phyloP scores from a whole-genome alignment of 75 land plant species.

The Gnetum montanum region DNA sequence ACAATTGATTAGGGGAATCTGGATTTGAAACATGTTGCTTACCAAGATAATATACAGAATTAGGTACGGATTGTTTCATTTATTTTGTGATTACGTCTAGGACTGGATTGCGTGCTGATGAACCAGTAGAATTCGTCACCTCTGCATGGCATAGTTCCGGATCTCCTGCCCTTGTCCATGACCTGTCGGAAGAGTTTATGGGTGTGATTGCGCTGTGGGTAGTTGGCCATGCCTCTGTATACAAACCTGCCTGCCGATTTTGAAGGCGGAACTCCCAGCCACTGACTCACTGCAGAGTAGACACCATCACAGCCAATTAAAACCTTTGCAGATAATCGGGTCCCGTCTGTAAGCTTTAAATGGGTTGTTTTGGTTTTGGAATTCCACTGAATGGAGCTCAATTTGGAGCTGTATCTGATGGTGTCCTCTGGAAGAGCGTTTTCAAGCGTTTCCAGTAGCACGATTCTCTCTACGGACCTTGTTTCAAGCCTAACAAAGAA shows the following conservation, averaged over 20 bases:
- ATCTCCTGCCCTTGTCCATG: constrained; percentile 14
- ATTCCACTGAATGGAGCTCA: background rate
- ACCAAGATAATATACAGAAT: background rate
- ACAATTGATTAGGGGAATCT: background rate
- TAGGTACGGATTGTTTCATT: background rate
- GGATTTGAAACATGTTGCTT: too few relatives aligned
- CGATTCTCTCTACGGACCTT: constrained; percentile 21
- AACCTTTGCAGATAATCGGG: constrained; percentile 35
- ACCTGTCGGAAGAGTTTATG: constrained; percentile 16
- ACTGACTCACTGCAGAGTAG: constrained; percentile 42
- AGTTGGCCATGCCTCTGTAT: constrained; percentile 26
- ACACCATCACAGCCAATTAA: constrained; percentile 61
- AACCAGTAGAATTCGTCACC: constrained; percentile 38
- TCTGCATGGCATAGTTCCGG: constrained; percentile 27
- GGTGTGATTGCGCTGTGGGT: constrained; percentile 23
- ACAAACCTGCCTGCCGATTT: constrained; percentile 23
- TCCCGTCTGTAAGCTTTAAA: constrained; percentile 33
- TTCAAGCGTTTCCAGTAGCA: constrained; percentile 21
- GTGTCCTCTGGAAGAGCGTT: constrained; percentile 17
- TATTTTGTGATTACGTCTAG: constrained; percentile 6
- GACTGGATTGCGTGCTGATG: constrained; percentile 14
- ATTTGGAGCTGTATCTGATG: constrained; percentile 18
- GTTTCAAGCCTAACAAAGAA: constrained; percentile 12
- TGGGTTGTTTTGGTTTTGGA: background rate
- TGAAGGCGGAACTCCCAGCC: constrained; percentile 29